Conservation (phyloP, 768 basidiomycete species). For the Suillus spraguei region DNA sequence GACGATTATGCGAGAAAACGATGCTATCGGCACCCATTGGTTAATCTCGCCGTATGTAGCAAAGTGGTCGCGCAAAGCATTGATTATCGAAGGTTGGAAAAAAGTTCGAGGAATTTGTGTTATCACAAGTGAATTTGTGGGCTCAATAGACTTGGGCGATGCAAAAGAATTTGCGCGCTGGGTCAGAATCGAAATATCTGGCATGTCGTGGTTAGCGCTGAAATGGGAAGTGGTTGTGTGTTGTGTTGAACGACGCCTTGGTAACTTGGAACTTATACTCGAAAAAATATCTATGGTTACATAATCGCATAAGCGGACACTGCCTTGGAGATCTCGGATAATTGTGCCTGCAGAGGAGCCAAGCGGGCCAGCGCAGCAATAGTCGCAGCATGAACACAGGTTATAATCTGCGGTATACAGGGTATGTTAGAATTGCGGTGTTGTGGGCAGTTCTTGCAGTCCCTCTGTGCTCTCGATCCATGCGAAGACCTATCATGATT, state of each 20-base stretch:
- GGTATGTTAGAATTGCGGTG: background rate
- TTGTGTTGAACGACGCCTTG: background rate
- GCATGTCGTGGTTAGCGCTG: slow-evolving; percentile 16
- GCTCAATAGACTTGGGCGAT: slow-evolving; percentile 13
- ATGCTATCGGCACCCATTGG: slow-evolving; percentile 86
- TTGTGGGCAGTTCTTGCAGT: background rate
- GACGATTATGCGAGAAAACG: slow-evolving; percentile 80
- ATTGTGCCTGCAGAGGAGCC: too few species aligned
- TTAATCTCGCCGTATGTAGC: slow-evolving; percentile 77
- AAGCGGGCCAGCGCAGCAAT: background rate
- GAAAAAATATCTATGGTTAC: slow-evolving; percentile 2
- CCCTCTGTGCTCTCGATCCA: background rate
- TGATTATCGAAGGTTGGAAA: slow-evolving; percentile 71
- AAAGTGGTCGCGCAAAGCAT: slow-evolving; percentile 74
- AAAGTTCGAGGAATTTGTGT: slow-evolving; percentile 76
- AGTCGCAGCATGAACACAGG: slow-evolving; percentile 1
- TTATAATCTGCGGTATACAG: background rate
- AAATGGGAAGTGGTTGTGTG: background rate
- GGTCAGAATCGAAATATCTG: slow-evolving; percentile 30
- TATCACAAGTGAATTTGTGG: slow-evolving; percentile 86
- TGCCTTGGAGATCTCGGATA: background rate
- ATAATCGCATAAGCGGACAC: background rate
- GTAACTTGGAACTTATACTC: slow-evolving; percentile 4
- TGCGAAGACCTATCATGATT: background rate
- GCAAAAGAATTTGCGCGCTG: background rate